Percentiles rank a stretch among this genome's conserved stretches.
These are phyloP conservation scores for Hortiboletus campestris DNA, from an alignment of 768 basidiomycete species.

Conservation along the genomic window DNA sequence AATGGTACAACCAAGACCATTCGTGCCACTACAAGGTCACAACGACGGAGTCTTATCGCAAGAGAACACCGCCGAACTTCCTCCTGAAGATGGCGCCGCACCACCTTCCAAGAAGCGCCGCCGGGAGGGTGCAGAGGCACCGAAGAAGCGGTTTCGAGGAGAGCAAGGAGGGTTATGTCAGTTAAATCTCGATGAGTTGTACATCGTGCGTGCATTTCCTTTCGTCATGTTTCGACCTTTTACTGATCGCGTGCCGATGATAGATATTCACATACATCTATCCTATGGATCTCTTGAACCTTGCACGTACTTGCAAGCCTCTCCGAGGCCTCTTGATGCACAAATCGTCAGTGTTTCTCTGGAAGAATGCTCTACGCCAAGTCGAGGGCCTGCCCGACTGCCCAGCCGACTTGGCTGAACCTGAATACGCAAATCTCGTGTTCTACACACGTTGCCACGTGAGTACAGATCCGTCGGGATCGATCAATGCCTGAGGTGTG, in stretches of 20 bases:
- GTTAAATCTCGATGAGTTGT: slow-evolving; percentile 23
- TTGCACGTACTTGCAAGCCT: slow-evolving; percentile 41
- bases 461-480: neutral
- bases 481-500: neutral
- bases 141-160: slow-evolving; percentile 10
- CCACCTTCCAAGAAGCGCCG: slow-evolving; percentile 2
- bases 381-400: slow-evolving; percentile 41
- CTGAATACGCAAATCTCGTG: slow-evolving; percentile 43
- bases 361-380: slow-evolving; percentile 29
- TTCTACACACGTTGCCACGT: slow-evolving; percentile 32
- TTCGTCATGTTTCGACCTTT: neutral
- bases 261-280: slow-evolving; percentile 43
- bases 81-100: neutral
- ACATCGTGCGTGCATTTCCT: slow-evolving; percentile 11
- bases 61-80: neutral
- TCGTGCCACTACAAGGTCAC: neutral
- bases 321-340: slow-evolving; percentile 40
- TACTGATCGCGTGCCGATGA: neutral
- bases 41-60: too few relatives aligned
- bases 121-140: neutral
- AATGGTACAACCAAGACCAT: slow-evolving; percentile 3
- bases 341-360: slow-evolving; percentile 27
- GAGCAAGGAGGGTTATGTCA: slow-evolving; percentile 6
- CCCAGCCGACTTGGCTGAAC: slow-evolving; percentile 45
- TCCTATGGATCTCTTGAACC: slow-evolving; percentile 32